Evolutionary conservation across 169 alveolate species (phyloP), one percentile per base, ranked within the genome.

Genomic region (Plasmodium chabaudi): DNA sequence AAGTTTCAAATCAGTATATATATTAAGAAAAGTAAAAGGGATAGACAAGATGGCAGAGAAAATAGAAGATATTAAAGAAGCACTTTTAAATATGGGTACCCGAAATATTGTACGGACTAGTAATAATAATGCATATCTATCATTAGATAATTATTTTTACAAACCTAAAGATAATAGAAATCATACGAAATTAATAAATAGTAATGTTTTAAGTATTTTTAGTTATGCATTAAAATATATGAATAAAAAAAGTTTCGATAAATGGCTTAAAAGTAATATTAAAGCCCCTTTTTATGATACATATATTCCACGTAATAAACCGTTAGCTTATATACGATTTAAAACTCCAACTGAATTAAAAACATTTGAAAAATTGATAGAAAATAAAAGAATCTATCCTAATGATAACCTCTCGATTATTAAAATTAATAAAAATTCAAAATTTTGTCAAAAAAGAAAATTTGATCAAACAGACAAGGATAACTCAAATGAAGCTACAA

Each of bases 181-280:
- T 0, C 56, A 42, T 63, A 60, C 87, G 5, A 86, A 68, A 70
- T 70, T 70, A 56, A 53, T 70, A 19, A 49, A 27, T 25, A 70
- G 69, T 25, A 68, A 86, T 51, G 87, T 86, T 23, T 59, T 86
- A 51, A 86, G 91, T 53, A 86, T 86, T 86, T 86, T 86, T 55
- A 86, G 91, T 63, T 86, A 57, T 65, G n/a, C 91, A 9, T 73
- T 86, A 25, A 68, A 71, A 51, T 86, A 86, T 60, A 86, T 86
- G 91, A 70, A 86, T 15, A 70, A 86, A 44, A 86, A 86, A 44
- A 57, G 87, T 51, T 61, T 86, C 19, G 71, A 86, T 17, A 86
- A 86, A 71, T 86, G 91, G 91, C 46, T 86, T n/a, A 69, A 64
- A 63, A 63, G 23, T 44, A 86, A 86, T 86, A 59, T 86, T 21